Evolutionary conservation across 176 grass and related monocot species (phyloP).

Genomic region (Calamus simplicifolius): DNA sequence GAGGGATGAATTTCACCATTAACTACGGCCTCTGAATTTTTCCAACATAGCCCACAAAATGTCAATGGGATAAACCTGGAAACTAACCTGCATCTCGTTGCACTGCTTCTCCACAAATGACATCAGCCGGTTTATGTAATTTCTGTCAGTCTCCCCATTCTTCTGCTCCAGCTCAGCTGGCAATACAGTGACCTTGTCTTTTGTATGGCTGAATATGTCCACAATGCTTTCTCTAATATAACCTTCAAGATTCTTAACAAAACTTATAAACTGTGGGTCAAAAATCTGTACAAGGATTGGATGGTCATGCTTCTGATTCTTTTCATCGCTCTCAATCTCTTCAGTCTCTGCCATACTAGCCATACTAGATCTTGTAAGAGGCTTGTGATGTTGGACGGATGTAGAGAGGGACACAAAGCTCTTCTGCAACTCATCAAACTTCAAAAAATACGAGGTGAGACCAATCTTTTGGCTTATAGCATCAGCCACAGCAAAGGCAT

Average conservation of each 20-base stretch:
- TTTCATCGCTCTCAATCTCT: slow-evolving; percentile 69
- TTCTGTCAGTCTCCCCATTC: slow-evolving; percentile 63
- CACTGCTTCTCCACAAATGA: slow-evolving; percentile 95
- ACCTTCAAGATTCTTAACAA: slow-evolving; percentile 61
- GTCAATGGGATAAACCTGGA: background rate
- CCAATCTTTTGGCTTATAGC: slow-evolving; percentile 86
- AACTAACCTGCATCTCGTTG: slow-evolving; percentile 91
- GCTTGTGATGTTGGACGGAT: slow-evolving; percentile 41
- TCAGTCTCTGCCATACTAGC: slow-evolving; percentile 69
- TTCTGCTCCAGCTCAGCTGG: slow-evolving; percentile 88
- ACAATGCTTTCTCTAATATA: slow-evolving; percentile 82
- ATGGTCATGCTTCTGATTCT: slow-evolving; percentile 47
- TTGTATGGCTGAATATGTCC: slow-evolving; percentile 72
- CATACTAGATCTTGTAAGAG: slow-evolving; percentile 68
- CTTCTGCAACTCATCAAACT: slow-evolving; percentile 81
- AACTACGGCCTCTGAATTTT: too few relatives aligned
- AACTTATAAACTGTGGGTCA: slow-evolving; percentile 62
- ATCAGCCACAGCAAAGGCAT: slow-evolving; percentile 80
- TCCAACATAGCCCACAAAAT: too few relatives aligned
- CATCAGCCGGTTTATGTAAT: slow-evolving; percentile 77
- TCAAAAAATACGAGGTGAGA: slow-evolving; percentile 65
- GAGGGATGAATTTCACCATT: too few relatives aligned
- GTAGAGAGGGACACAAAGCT: slow-evolving; percentile 32
- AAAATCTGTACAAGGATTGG: slow-evolving; percentile 71
- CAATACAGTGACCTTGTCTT: slow-evolving; percentile 58